Percentiles rank a stretch among this genome's conserved stretches.
These are phyloP conservation scores for Dothistroma pini DNA, from an alignment of 2,329 filamentous ascomycete genomes.

Conservation along the genomic window DNA sequence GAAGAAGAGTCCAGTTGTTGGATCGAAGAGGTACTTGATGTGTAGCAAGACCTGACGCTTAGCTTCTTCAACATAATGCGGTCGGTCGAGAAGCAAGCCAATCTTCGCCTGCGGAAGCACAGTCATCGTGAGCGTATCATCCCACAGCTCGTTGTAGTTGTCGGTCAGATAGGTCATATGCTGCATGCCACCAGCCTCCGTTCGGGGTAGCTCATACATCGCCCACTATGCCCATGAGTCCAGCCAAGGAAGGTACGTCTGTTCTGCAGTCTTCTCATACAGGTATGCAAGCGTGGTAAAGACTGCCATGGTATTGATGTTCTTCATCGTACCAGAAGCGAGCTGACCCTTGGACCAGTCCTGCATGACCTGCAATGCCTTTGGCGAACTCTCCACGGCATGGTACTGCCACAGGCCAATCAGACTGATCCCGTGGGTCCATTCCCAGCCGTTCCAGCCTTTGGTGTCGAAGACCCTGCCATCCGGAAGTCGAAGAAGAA, in stretches of 20 bases:
- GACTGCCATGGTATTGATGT: constrained; percentile 80
- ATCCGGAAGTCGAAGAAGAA: constrained; percentile 66
- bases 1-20: constrained; percentile 68
- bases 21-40: constrained; percentile 74
- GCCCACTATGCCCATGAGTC: constrained; percentile 82
- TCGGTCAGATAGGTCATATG: constrained; percentile 69
- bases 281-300: constrained; percentile 72
- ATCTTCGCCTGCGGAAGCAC: constrained; percentile 78
- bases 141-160: constrained; percentile 76
- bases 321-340: constrained; percentile 71
- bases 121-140: constrained; percentile 86
- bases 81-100: constrained; percentile 64
- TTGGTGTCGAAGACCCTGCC: constrained; percentile 79
- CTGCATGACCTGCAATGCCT: constrained; percentile 63
- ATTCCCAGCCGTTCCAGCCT: constrained; percentile 77
- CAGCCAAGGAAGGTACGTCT: constrained; percentile 70
- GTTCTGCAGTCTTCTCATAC: constrained; percentile 70
- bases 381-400: constrained; percentile 61
- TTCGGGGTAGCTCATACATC: constrained; percentile 70
- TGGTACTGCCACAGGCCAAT: constrained; percentile 83
- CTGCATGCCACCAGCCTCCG: constrained; percentile 68
- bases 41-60: constrained; percentile 75
- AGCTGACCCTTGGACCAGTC: constrained; percentile 70
- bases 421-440: constrained; percentile 41
- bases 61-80: constrained; percentile 72